Evolutionary conservation across 805 yeast species (phyloP).

Genomic region (Metschnikowia bowlesiae): DNA sequence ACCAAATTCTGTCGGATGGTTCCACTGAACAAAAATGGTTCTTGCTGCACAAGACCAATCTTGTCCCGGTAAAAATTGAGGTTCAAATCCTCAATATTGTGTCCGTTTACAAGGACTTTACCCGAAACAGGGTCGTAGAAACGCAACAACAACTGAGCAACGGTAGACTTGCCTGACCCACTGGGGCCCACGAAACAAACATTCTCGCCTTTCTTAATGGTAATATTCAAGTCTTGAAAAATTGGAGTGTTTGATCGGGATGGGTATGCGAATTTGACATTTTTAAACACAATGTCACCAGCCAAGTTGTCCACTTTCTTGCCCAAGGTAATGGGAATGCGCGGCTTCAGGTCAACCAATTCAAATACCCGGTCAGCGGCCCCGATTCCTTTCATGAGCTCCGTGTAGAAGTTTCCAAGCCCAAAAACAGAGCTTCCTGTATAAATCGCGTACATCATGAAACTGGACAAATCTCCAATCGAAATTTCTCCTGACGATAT

Average conservation of each 20-base stretch:
- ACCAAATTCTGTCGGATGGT: constrained; percentile 76
- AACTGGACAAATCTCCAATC: constrained; percentile 85
- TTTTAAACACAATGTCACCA: constrained; percentile 57
- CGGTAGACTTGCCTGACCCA: constrained; percentile 92
- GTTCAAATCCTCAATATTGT: constrained; percentile 58
- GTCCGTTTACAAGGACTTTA: constrained; percentile 56
- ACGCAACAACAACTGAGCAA: constrained; percentile 71
- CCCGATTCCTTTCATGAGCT: constrained; percentile 95
- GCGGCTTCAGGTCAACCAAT: constrained; percentile 71
- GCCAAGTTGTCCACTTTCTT: constrained; percentile 36
- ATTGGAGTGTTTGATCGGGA: constrained; percentile 71
- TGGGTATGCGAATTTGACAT: constrained; percentile 75
- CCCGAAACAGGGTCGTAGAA: constrained; percentile 80
- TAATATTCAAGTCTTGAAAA: constrained; percentile 56
- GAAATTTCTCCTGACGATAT: constrained; percentile 72
- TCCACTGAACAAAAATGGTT: constrained; percentile 85
- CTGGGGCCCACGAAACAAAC: constrained; percentile 96
- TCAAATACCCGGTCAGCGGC: constrained; percentile 92
- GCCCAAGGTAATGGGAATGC: constrained; percentile 66
- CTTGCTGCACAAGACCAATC: constrained; percentile 91
- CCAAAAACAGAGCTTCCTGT: constrained; percentile 94
- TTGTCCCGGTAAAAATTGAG: constrained; percentile 68
- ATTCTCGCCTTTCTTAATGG: constrained; percentile 74
- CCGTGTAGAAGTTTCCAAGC: constrained; percentile 84
- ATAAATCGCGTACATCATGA: constrained; percentile 92